Base-by-base conservation (phyloP, 139 green algal species). In the Picochlorum sp. region DNA sequence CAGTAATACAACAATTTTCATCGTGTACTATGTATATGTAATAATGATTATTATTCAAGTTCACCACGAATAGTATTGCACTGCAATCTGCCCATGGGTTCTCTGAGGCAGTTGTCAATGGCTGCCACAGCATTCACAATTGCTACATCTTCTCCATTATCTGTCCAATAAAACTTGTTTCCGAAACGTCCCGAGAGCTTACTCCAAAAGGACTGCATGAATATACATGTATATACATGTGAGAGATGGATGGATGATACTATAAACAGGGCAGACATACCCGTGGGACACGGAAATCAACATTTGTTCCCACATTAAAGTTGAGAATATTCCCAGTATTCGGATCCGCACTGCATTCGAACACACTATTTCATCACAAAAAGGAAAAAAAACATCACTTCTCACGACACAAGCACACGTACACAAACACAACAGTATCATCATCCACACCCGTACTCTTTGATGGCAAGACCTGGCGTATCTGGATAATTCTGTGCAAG, bases 401-500 rank as follows among this genome's bases (percentile, higher is more conserved):
- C 23, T 58, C 16, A 54, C 56, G 15, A 54, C 47, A 89, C 89
- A 5, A 86, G 88, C 7, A 97, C 91, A 89, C 89, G 7, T 88
- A 91, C 7, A 97, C 91, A 69, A 97, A 92, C 21, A 98, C 90
- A 2, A 98, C 75, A 1, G 90, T 96, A 69, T 89, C 77, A 34
- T 87, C 91, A 66, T 99, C 94, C 14, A 99, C 94, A 1, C 69
- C 72, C 94, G 73, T 88, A 99, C 50, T 99, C 91, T 41, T 83
- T 87, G 30, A 98, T 85, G 0, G 92, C 92, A 13, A 96, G 71
- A 15, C 91, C 89, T 45, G 91, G 92, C 9, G 92, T 97, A 24
- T 97, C 79, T 0, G 94, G 94, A 73, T 98, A 99, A 77, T 92
- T 98, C 62, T 99, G 94, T 2, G 90, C 87, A 45, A 99, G 81